phyloP scores from a whole-genome alignment of 2,329 filamentous ascomycete species.

The Metarhizium sp. region DNA sequence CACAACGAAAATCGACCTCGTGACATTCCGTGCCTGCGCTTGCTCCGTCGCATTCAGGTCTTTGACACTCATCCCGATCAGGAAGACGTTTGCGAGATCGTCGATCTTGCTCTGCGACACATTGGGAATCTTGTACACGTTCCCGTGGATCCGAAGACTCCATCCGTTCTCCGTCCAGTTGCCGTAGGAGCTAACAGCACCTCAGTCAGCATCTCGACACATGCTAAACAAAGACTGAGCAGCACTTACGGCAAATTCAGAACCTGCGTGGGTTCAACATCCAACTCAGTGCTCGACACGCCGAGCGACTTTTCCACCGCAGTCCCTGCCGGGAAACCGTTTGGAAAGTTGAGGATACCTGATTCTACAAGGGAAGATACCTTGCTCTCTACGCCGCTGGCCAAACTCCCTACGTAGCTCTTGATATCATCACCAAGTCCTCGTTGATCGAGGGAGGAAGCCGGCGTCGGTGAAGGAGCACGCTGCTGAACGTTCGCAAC shows the following conservation, averaged over 20 bases:
- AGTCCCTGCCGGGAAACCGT: conserved; percentile 53
- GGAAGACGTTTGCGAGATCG: conserved; percentile 59
- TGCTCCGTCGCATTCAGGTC: conserved; percentile 50
- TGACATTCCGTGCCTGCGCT: conserved; percentile 63
- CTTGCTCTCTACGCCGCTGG: conserved; percentile 41
- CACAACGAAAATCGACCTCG: conserved; percentile 63
- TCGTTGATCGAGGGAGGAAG: conserved; percentile 17
- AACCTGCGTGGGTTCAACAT: conserved; percentile 57
- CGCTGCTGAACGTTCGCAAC: conserved; percentile 5
- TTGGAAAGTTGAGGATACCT: conserved; percentile 59
- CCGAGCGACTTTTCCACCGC: conserved; percentile 53
- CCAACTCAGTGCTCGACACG: conserved; percentile 47
- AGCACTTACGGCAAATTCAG: conserved; percentile 53
- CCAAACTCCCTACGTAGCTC: conserved; percentile 40
- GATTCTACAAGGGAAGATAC: conserved; percentile 52
- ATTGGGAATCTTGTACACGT: conserved; percentile 72
- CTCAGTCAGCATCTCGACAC: neutral
- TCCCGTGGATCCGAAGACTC: conserved; percentile 69
- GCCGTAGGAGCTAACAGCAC: conserved; percentile 43
- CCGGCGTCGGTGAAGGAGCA: conserved; percentile 16
- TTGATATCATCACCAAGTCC: conserved; percentile 32
- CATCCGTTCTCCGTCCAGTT: conserved; percentile 73
- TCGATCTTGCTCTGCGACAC: conserved; percentile 56
- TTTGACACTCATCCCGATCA: conserved; percentile 54
- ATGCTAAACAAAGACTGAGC: neutral